phyloP scores from a whole-genome alignment of 2,329 filamentous ascomycete genomes.

The Lasiodiplodia sp. region DNA sequence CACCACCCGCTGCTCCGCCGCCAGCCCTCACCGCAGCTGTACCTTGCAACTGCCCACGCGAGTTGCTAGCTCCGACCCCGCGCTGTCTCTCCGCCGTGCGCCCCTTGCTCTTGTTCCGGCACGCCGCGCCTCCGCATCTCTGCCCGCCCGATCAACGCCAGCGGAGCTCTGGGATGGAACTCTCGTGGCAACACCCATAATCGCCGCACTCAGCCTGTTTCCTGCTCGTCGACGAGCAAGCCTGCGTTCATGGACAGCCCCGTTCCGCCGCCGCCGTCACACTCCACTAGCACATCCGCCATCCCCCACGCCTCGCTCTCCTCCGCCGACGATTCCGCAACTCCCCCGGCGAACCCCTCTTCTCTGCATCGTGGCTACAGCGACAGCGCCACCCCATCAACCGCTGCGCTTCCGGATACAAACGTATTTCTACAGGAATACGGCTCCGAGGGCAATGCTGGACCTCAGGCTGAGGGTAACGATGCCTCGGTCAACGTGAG shows the following conservation, averaged over 20 bases:
- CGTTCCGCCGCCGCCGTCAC: slow-evolving; percentile 1
- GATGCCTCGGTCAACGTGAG: background rate
- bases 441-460: slow-evolving; percentile 10
- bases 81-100: background rate
- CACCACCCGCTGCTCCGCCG: slow-evolving; percentile 9
- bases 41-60: slow-evolving; percentile 8
- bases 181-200: slow-evolving; percentile 15
- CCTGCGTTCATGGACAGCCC: slow-evolving; percentile 22
- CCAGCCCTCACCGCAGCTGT: slow-evolving; percentile 23
- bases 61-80: background rate
- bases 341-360: slow-evolving; percentile 12
- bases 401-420: background rate
- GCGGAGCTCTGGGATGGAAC: slow-evolving; percentile 20
- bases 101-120: background rate
- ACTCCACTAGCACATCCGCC: slow-evolving; percentile 14
- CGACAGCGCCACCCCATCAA: slow-evolving; percentile 2
- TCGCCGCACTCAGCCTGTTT: background rate
- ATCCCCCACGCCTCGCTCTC: slow-evolving; percentile 12
- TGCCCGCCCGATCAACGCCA: slow-evolving; percentile 9
- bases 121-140: background rate
- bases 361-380: slow-evolving; percentile 22
- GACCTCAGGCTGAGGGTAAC: background rate
- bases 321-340: slow-evolving; percentile 2
- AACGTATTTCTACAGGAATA: slow-evolving; percentile 3
- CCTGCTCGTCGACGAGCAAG: slow-evolving; percentile 12